Percentiles rank a stretch among this genome's conserved stretches.
Evolutionary conservation across 1,139 yeast species (phyloP).

Genomic region (Debaryomyces udenii): DNA sequence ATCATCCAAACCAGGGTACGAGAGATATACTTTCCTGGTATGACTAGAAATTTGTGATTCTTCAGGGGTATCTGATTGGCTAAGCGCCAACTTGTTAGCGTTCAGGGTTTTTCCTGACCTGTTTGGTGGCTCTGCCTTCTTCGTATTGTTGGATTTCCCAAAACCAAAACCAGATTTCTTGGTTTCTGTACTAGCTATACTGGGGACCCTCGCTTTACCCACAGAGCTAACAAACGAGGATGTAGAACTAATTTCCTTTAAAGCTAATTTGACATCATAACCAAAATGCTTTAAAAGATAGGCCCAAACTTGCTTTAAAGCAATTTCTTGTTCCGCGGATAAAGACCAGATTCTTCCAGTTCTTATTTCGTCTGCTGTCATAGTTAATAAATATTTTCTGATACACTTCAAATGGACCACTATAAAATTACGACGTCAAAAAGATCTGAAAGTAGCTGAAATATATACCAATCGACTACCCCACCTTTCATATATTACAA

Average conservation of each 20-base stretch:
- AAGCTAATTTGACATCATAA: constrained; percentile 47
- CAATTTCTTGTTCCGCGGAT: constrained; percentile 42
- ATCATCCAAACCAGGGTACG: neutral
- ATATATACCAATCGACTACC: too few species aligned
- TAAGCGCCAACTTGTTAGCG: constrained; percentile 9
- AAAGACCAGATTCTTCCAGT: constrained; percentile 2
- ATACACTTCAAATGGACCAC: too few species aligned
- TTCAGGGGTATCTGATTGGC: neutral
- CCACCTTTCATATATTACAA: too few species aligned
- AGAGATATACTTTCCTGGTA: neutral
- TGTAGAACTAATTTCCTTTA: constrained; percentile 14
- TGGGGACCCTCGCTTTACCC: constrained; percentile 12
- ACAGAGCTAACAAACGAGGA: constrained; percentile 17
- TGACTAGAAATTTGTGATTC: neutral
- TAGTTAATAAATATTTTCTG: neutral
- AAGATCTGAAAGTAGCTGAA: too few species aligned
- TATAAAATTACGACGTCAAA: too few species aligned
- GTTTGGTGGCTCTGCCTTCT: constrained; percentile 2
- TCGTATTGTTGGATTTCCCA: neutral
- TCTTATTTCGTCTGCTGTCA: neutral
- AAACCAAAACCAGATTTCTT: constrained; percentile 6
- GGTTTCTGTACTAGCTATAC: constrained; percentile 13
- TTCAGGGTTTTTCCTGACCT: constrained; percentile 10
- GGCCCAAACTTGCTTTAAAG: constrained; percentile 78
- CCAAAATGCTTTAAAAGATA: constrained; percentile 65